Evolutionary conservation across 2,329 filamentous ascomycete genomes (phyloP).

Genomic region (Fusarium keratoplasticum): DNA sequence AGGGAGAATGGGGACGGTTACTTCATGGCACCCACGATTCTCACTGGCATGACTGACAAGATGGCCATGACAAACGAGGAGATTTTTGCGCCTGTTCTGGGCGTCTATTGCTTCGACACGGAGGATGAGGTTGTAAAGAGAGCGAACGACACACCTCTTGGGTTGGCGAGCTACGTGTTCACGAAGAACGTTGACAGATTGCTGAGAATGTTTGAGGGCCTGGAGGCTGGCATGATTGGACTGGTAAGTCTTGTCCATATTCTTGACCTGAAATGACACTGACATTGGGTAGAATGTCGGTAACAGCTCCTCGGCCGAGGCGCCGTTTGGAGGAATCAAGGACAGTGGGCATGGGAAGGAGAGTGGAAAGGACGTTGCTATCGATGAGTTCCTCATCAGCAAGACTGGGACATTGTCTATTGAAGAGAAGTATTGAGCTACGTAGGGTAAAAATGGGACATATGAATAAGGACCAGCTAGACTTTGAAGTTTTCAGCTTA

Average conservation of each 20-base stretch:
- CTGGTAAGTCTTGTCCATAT: not conserved
- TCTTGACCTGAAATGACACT: not conserved
- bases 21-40: constrained; percentile 34
- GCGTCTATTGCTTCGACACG: constrained; percentile 28
- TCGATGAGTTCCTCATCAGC: not conserved
- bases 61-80: constrained; percentile 24
- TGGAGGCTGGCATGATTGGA: constrained; percentile 37
- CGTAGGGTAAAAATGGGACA: not conserved
- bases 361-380: not conserved
- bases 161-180: constrained; percentile 28
- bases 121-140: constrained; percentile 24
- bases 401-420: not conserved
- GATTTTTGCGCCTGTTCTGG: constrained; percentile 26
- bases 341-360: not conserved
- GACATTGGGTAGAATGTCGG: not conserved
- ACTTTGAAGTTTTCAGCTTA: not conserved
- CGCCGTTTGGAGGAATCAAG: not conserved
- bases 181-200: constrained; percentile 26
- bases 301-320: not conserved
- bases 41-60: constrained; percentile 10
- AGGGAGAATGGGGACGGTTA: constrained; percentile 2
- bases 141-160: constrained; percentile 29
- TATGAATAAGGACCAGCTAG: not conserved
- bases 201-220: constrained; percentile 22
- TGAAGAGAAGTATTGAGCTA: not conserved